Conservation (phyloP, 1,284 basidiomycete genomes). For the Amylostereum chailletii region DNA sequence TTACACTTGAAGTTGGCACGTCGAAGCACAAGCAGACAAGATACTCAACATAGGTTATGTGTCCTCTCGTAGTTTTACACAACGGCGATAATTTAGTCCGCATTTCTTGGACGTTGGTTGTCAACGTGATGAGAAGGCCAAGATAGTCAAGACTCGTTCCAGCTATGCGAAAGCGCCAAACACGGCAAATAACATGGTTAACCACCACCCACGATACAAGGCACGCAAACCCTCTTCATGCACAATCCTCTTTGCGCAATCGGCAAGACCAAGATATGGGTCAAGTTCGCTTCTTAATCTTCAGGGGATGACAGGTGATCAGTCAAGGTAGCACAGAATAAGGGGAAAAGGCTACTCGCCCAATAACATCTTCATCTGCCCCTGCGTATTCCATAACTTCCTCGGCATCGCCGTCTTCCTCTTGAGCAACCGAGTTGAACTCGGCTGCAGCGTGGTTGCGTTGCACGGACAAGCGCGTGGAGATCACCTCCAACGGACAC, state of each 20-base stretch:
- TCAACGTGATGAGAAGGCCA: no score
- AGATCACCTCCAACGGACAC: slow-evolving; percentile 78
- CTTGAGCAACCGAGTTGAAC: slow-evolving; percentile 63
- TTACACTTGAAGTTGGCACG: no score
- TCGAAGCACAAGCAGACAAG: no score
- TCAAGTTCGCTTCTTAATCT: slow-evolving; percentile 77
- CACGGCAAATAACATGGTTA: slow-evolving; percentile 51
- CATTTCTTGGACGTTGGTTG: no score
- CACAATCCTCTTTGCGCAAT: slow-evolving; percentile 74
- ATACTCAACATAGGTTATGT: no score
- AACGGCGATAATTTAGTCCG: no score
- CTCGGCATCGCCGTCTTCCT: slow-evolving; percentile 61
- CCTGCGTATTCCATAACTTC: slow-evolving; percentile 64
- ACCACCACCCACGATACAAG: slow-evolving; percentile 84
- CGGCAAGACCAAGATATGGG: slow-evolving; percentile 74
- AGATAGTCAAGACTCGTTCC: no score
- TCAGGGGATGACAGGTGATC: not conserved
- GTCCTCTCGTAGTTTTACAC: no score
- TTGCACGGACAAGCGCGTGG: slow-evolving; percentile 75
- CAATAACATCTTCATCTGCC: slow-evolving; percentile 82
- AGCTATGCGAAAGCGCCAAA: slow-evolving; percentile 13
- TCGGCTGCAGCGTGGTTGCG: slow-evolving; percentile 71
- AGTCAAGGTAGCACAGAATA: not conserved
- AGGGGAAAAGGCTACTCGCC: slow-evolving; percentile 31
- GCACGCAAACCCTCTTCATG: slow-evolving; percentile 76